Conservation (phyloP, 1,284 basidiomycete species). For the Earliella scabrosa region DNA sequence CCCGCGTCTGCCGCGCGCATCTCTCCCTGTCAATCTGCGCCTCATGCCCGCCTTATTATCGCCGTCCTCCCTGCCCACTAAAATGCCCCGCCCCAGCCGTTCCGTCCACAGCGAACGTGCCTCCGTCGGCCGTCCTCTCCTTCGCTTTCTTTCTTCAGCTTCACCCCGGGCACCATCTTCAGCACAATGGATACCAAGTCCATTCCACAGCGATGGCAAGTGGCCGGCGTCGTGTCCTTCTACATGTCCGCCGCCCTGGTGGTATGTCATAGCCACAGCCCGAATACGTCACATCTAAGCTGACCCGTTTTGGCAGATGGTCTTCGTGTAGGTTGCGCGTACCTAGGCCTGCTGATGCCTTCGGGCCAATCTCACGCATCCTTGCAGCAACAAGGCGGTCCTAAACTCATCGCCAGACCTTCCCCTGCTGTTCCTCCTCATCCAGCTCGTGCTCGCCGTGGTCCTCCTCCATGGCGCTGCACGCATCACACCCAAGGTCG, state of each 20-base stretch:
- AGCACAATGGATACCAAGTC: constrained; percentile 38
- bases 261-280: constrained; percentile 44
- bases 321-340: constrained; percentile 64
- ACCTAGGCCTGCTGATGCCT: neutral
- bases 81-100: constrained; percentile 1
- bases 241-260: constrained; percentile 78
- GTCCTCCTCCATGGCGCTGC: constrained; percentile 60
- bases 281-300: neutral
- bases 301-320: constrained; percentile 52
- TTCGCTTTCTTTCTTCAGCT: neutral
- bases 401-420: constrained; percentile 68
- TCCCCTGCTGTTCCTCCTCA: constrained; percentile 70
- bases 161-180: constrained; percentile 4
- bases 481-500: constrained; percentile 49
- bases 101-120: neutral
- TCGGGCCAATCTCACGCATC: neutral
- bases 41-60: constrained; percentile 14
- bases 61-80: neutral
- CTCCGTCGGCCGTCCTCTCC: neutral
- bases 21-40: constrained; percentile 17
- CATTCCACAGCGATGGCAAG: constrained; percentile 45
- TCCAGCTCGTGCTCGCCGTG: constrained; percentile 73
- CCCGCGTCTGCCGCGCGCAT: neutral
- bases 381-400: constrained; percentile 72
- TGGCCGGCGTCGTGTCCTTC: constrained; percentile 74